These are phyloP conservation scores for Spizellomyces punctatus DNA, from an alignment of 192 early-diverging fungal species.

Conservation along the genomic window DNA sequence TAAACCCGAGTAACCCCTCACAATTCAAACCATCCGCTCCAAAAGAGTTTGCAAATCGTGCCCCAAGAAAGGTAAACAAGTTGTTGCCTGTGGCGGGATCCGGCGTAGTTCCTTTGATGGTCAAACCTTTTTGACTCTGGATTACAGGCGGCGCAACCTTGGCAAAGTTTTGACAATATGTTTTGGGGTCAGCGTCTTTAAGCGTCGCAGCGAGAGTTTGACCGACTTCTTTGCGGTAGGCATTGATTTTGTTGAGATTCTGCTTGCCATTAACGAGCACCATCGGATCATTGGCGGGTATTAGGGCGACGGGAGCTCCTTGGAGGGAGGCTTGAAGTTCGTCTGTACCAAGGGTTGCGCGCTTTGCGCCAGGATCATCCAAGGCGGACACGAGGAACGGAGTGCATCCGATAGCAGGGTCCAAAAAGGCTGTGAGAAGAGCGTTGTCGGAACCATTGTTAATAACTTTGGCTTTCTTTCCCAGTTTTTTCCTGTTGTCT, in stretches of 20 bases:
- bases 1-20: no score
- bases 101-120: no score
- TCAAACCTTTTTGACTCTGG: not conserved
- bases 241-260: slow-evolving; percentile 14
- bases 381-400: slow-evolving; percentile 38
- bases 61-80: no score
- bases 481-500: slow-evolving; percentile 34
- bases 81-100: no score
- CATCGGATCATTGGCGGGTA: slow-evolving; percentile 46
- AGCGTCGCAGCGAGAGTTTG: slow-evolving; percentile 8
- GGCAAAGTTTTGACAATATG: slow-evolving; percentile 8
- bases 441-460: slow-evolving; percentile 48
- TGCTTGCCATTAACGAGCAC: slow-evolving; percentile 22
- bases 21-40: no score
- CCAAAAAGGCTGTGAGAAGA: slow-evolving; percentile 36
- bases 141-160: not conserved
- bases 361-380: slow-evolving; percentile 33
- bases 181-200: not conserved
- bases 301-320: slow-evolving; percentile 35
- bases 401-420: slow-evolving; percentile 40
- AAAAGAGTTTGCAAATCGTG: no score
- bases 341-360: slow-evolving; percentile 39
- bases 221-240: slow-evolving; percentile 2
- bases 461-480: slow-evolving; percentile 25
- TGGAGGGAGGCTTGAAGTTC: slow-evolving; percentile 42